Conservation (phyloP, 129 eudicot genomes). For the Lactuca saligna region DNA sequence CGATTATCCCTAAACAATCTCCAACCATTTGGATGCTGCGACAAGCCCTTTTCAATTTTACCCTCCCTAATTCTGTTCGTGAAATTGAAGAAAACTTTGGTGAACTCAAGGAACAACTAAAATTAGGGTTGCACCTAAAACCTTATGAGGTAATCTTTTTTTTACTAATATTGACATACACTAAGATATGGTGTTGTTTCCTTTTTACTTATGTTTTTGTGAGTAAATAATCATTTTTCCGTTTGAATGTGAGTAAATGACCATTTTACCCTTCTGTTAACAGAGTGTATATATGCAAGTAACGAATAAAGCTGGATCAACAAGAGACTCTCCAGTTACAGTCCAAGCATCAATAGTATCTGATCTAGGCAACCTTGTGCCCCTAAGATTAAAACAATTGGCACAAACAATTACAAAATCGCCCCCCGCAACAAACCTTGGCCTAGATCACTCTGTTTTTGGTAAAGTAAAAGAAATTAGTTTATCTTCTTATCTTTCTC, state of each 20-base stretch:
- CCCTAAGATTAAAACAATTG: conserved; percentile 73
- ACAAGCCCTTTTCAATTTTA: conserved; percentile 60
- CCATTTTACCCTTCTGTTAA: not conserved
- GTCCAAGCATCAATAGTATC: conserved; percentile 73
- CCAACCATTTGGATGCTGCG: conserved; percentile 46
- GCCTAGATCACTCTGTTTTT: conserved; percentile 71
- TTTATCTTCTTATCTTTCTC: conserved; percentile 64
- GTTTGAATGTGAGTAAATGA: too few relatives aligned
- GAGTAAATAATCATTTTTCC: too few relatives aligned
- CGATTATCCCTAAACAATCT: conserved; percentile 58
- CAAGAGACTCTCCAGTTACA: conserved; percentile 62
- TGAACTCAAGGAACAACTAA: conserved; percentile 61
- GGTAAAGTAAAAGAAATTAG: conserved; percentile 82
- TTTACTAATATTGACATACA: not conserved
- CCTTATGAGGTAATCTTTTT: conserved; percentile 58
- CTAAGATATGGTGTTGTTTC: too few relatives aligned
- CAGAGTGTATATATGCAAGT: conserved; percentile 74
- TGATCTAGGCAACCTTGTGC: conserved; percentile 48
- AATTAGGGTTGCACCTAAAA: conserved; percentile 58
- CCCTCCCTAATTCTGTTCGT: conserved; percentile 62
- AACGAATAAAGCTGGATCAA: conserved; percentile 67
- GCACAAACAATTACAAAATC: conserved; percentile 70
- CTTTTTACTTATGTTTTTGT: too few relatives aligned
- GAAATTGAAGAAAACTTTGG: conserved; percentile 57
- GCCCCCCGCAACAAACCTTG: conserved; percentile 62